phyloP scores from a whole-genome alignment of 139 green algal genomes.

The Chlorella sp. region DNA sequence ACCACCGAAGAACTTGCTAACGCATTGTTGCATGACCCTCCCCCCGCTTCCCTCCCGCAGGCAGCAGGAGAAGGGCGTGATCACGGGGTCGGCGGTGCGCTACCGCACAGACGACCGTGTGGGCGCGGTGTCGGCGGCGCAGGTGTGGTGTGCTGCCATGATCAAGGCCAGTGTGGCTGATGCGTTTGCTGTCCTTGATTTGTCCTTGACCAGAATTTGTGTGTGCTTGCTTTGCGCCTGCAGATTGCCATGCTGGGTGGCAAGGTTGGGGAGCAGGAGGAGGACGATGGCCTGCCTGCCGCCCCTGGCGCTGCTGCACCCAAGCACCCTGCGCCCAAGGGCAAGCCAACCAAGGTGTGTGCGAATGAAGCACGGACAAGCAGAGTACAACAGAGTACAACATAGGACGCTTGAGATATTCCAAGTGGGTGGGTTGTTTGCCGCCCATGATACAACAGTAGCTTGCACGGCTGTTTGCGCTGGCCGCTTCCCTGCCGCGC shows the following conservation, averaged over 20 bases:
- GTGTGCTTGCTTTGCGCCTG: not conserved
- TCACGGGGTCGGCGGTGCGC: constrained; percentile 19
- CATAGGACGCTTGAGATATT: too few relatives aligned
- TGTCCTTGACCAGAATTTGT: not conserved
- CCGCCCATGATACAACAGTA: too few relatives aligned
- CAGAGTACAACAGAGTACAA: too few relatives aligned
- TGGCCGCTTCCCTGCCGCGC: too few relatives aligned
- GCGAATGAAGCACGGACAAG: too few relatives aligned
- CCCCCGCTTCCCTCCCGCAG: not conserved
- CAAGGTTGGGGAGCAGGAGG: not conserved
- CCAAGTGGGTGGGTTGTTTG: too few relatives aligned
- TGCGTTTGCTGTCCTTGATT: too few relatives aligned
- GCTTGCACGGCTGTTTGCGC: too few relatives aligned
- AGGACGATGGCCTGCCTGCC: not conserved
- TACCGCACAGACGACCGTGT: constrained; percentile 33
- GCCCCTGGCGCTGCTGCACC: not conserved
- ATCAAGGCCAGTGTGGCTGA: too few relatives aligned
- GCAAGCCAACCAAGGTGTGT: constrained; percentile 13
- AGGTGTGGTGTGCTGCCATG: not conserved
- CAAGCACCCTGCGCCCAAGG: constrained; percentile 30
- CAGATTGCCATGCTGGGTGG: constrained; percentile 38
- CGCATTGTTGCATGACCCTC: too few relatives aligned
- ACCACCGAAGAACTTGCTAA: too few relatives aligned
- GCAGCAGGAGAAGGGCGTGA: constrained; percentile 38
- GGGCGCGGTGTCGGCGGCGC: constrained; percentile 12